Evolutionary conservation across 202 grass and related monocot species (phyloP), one percentile per base, ranked within the genome.

Genomic region (Panicum hallii): DNA sequence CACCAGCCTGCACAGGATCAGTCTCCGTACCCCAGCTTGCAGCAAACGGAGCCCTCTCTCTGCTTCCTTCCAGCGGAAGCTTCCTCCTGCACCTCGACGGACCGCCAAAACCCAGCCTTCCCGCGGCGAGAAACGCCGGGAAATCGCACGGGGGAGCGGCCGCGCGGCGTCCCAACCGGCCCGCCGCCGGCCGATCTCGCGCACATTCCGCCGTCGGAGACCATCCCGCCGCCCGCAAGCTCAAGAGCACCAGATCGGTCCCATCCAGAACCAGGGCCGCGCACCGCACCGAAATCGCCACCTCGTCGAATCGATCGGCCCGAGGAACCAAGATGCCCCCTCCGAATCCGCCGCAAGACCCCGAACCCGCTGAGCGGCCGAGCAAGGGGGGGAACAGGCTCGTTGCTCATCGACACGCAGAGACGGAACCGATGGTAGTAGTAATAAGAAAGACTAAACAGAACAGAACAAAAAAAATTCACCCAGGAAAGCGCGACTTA

Each of bases 61-160:
- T 68, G 67, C 67, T 79, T 79, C 74, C 74, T 88, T 72, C 74
- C 9, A 79, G 74, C 7, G 48, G 19, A 80, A 55, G 46, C 30
- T 60, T 80, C 57, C 38, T 47, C 60, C 48, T 47, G 40, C 26
- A 43, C 19, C 56, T 57, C 19, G 46, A 5, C 46, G n/a, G 7
- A 19, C 5, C 22, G 34, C n/a, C 12, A n/a, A 62, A 62, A 58
- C 6, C 1, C 32, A 4, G 69, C 19, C 45, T 45, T 19, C 20
- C 3, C 8, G 7, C 2, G 1, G 42, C 14, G 20, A n/a, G 26
- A 32, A 60, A 40, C 36, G 45, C 30, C 20, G 42, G 50, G 64
- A 17, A 22, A 72, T 22, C 72, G 23, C 45, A 41, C 10, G 53
- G 8, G 23, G 32, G 16, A 20, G 11, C 17, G 3, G 23, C 55